A percentile compares a stretch with the other conserved stretches of the same genome.
Evolutionary conservation across 2,329 filamentous ascomycete species (phyloP).

Genomic region (Scorias spongiosa): DNA sequence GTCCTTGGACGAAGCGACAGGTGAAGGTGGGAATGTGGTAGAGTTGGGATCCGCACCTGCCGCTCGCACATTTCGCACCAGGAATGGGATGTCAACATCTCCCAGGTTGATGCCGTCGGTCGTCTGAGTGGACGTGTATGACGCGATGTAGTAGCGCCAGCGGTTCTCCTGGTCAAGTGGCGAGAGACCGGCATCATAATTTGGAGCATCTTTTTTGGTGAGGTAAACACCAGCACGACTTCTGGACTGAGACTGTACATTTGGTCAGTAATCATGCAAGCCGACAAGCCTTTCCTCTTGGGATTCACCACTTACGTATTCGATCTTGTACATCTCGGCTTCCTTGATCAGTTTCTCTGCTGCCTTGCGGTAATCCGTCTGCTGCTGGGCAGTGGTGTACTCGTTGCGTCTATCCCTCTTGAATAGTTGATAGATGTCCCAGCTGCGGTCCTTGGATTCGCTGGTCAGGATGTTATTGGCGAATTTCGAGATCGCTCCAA

Average conservation of each 20-base stretch:
- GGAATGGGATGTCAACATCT: constrained; percentile 23
- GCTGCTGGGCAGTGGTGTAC: constrained; percentile 75
- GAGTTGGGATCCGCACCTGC: constrained; percentile 18
- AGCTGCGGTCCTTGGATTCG: constrained; percentile 84
- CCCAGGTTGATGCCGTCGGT: constrained; percentile 37
- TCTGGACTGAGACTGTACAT: constrained; percentile 44
- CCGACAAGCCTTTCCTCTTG: no score
- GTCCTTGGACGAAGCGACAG: constrained; percentile 3
- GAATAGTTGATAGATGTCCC: constrained; percentile 79
- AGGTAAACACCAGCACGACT: constrained; percentile 61
- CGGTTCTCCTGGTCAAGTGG: constrained; percentile 34
- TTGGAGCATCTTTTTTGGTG: constrained; percentile 71
- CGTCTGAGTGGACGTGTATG: constrained; percentile 74
- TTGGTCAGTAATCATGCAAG: constrained; percentile 12
- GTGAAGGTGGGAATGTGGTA: constrained; percentile 6
- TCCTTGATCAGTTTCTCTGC: constrained; percentile 90
- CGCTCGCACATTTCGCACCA: constrained; percentile 24
- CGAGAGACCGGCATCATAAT: constrained; percentile 57
- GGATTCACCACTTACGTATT: constrained; percentile 50
- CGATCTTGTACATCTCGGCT: constrained; percentile 76
- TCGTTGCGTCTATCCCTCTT: constrained; percentile 66
- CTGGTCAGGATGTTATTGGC: constrained; percentile 69
- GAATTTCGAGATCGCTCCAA: constrained; percentile 66
- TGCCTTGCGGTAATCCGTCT: constrained; percentile 80
- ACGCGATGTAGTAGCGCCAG: constrained; percentile 94